phyloP scores from a whole-genome alignment of 495 filamentous ascomycete species.

The Hyaloscypha variabilis region DNA sequence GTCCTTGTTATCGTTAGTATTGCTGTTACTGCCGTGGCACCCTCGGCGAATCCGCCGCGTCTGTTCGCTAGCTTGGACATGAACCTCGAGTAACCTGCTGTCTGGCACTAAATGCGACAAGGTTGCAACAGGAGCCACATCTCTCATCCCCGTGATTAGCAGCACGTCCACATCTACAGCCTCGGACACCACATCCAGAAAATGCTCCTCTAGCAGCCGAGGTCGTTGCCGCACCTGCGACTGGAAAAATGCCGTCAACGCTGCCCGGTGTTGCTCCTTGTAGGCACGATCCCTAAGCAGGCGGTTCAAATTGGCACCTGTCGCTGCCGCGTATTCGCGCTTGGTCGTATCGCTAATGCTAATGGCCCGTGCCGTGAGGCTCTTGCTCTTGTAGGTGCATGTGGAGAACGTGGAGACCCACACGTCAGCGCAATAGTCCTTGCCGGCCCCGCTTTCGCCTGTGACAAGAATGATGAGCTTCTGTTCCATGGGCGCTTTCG shows the following conservation, averaged over 20 bases:
- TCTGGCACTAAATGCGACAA: constrained; percentile 60
- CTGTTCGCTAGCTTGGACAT: constrained; percentile 48
- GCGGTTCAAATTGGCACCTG: constrained; percentile 50
- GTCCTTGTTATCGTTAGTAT: constrained; percentile 31
- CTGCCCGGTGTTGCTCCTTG: constrained; percentile 63
- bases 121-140: constrained; percentile 57
- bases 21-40: constrained; percentile 26
- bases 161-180: constrained; percentile 56
- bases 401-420: constrained; percentile 50
- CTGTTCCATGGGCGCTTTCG: constrained; percentile 38
- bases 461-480: constrained; percentile 64
- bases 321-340: constrained; percentile 58
- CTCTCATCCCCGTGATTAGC: constrained; percentile 69
- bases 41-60: constrained; percentile 46
- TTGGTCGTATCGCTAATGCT: constrained; percentile 66
- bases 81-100: constrained; percentile 57
- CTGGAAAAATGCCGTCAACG: constrained; percentile 57
- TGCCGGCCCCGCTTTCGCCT: constrained; percentile 59
- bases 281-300: constrained; percentile 58
- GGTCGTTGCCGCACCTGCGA: constrained; percentile 48
- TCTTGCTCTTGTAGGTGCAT: constrained; percentile 34
- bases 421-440: constrained; percentile 60
- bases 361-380: constrained; percentile 45
- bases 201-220: constrained; percentile 56
- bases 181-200: constrained; percentile 48